Evolutionary conservation across 495 filamentous ascomycete species (phyloP).

Genomic region (Podospora bellae-mahoneyi): DNA sequence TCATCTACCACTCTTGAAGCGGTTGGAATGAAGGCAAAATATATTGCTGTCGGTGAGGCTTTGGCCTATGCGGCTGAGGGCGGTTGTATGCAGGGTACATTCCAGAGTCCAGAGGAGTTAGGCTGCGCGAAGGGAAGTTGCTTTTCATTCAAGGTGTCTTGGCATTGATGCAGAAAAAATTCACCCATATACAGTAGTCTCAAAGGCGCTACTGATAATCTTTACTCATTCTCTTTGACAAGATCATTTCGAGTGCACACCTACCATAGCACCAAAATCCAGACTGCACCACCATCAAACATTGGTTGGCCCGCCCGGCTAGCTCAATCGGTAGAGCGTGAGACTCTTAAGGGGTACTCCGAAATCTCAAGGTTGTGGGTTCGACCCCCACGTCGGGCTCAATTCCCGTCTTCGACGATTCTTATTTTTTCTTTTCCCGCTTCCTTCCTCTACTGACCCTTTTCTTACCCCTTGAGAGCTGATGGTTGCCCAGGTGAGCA

Average conservation of each 20-base stretch:
- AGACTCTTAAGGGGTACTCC: slow-evolving; percentile 64
- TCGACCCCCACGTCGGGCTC: slow-evolving; percentile 24
- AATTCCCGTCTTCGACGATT: slow-evolving; percentile 21
- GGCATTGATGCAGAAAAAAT: not conserved
- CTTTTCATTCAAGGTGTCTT: too few relatives aligned
- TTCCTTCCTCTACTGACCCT: not conserved
- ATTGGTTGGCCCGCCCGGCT: slow-evolving; percentile 42
- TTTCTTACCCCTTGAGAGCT: not conserved
- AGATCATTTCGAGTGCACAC: too few relatives aligned
- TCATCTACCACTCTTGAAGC: not conserved
- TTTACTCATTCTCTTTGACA: too few relatives aligned
- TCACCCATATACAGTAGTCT: not conserved
- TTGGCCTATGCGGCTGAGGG: too few relatives aligned
- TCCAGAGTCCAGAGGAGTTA: too few relatives aligned
- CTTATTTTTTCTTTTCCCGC: not conserved
- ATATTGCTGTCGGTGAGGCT: not conserved
- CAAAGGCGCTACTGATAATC: too few relatives aligned
- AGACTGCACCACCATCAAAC: not conserved
- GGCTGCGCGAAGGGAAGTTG: too few relatives aligned
- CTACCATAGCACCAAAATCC: not conserved
- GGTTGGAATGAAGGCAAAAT: not conserved
- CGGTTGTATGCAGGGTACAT: too few relatives aligned
- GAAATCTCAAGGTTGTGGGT: slow-evolving; percentile 26
- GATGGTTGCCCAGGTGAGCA: not conserved
- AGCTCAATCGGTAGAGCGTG: slow-evolving; percentile 83